Evolutionary conservation across 2,329 filamentous ascomycete genomes (phyloP).

Genomic region (Sporothrix brunneoviolacea): DNA sequence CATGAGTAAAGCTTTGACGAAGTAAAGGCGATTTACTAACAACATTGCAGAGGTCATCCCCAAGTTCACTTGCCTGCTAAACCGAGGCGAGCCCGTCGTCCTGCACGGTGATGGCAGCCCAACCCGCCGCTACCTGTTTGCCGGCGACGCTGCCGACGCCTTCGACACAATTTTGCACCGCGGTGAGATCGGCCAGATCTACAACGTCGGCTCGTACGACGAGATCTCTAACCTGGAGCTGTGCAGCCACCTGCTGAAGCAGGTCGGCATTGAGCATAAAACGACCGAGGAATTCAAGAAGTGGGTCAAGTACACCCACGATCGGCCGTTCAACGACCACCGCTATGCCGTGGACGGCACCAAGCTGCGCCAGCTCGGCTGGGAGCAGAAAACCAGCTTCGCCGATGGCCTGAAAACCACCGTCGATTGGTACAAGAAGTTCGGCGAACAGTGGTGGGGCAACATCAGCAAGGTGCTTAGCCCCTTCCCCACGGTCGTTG

Average conservation of each 20-base stretch:
- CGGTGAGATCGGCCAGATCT: slow-evolving; percentile 66
- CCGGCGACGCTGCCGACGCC: slow-evolving; percentile 71
- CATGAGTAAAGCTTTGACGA: no score
- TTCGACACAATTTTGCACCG: slow-evolving; percentile 80
- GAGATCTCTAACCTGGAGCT: slow-evolving; percentile 70
- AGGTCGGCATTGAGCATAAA: slow-evolving; percentile 51
- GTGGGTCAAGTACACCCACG: slow-evolving; percentile 68
- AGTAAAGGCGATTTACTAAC: no score
- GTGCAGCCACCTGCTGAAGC: slow-evolving; percentile 56
- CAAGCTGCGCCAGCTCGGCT: slow-evolving; percentile 61
- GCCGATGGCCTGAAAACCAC: slow-evolving; percentile 56
- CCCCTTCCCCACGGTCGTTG: slow-evolving; percentile 57
- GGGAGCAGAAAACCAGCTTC: slow-evolving; percentile 61
- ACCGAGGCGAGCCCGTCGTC: slow-evolving; percentile 58
- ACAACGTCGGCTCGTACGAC: slow-evolving; percentile 74
- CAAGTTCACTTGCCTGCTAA: slow-evolving; percentile 69
- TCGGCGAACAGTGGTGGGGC: slow-evolving; percentile 65
- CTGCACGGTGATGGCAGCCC: slow-evolving; percentile 72
- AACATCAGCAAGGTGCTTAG: slow-evolving; percentile 63
- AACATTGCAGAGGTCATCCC: slow-evolving; percentile 64
- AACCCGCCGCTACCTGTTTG: slow-evolving; percentile 70
- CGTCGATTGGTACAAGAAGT: slow-evolving; percentile 63
- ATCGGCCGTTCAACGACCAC: slow-evolving; percentile 72
- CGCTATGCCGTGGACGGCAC: slow-evolving; percentile 65
- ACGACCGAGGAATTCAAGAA: slow-evolving; percentile 47